Conservation (phyloP, 2,329 filamentous ascomycete genomes). For the Trichoderma oligosporum region DNA sequence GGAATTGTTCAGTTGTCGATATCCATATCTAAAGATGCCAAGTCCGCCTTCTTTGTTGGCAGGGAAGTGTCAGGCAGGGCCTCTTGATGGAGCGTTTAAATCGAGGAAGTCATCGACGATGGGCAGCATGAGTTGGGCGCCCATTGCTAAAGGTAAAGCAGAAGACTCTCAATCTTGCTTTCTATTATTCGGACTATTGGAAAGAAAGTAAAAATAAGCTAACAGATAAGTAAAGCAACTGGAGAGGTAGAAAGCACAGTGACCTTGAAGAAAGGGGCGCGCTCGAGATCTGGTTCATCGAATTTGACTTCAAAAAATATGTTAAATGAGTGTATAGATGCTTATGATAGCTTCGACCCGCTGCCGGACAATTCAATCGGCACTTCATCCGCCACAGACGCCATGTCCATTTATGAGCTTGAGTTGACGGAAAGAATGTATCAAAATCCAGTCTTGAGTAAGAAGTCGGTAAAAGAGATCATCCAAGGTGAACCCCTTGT, state of each 20-base stretch:
- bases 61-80: neutral
- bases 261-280: neutral
- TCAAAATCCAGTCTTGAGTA: neutral
- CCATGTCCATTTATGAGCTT: constrained; percentile 6
- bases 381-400: too few species aligned
- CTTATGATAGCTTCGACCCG: constrained; percentile 14
- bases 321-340: constrained; percentile 9
- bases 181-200: neutral
- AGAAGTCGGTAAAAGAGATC: neutral
- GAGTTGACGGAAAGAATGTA: constrained; percentile 10
- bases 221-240: neutral
- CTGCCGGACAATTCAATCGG: neutral
- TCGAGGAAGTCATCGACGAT: neutral
- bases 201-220: neutral
- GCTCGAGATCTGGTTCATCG: neutral
- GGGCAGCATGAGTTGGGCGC: neutral
- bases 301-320: neutral
- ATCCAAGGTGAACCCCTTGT: neutral
- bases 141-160: neutral
- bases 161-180: neutral
- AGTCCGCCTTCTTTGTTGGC: neutral
- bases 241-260: neutral
- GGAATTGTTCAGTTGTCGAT: constrained; percentile 24
- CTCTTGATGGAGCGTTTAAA: neutral
- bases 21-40: constrained; percentile 18